Evolutionary conservation across 805 yeast species (phyloP), one percentile per base, ranked within the genome.

Genomic region (Millerozyma acaciae): DNA sequence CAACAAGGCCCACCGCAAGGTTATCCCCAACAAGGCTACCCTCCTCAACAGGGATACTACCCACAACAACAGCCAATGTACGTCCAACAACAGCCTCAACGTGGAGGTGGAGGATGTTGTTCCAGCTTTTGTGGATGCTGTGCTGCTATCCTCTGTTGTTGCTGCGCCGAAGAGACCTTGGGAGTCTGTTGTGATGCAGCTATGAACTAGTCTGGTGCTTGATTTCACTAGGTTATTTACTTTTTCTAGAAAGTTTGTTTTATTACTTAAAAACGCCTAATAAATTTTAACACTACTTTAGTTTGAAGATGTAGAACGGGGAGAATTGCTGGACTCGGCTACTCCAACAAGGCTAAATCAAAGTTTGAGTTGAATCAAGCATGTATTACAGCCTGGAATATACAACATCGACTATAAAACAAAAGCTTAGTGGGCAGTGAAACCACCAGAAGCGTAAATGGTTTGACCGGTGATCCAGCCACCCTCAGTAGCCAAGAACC

Each of bases 391-490:
- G 16, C 26, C 16, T 31, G 34, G 32, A 24, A 20, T 16, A 19
- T 24, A 18, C 20, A 31, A 18, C 22, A 14, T 18, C 13, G 12
- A 24, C 26, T 14, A 9, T 8, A n/a, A n/a, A n/a, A n/a, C n/a
- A n/a, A n/a, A n/a, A n/a, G n/a, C n/a, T 39, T 51, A 73, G 44
- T 73, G 80, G 30, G 84, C 81, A 38, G 82, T 76, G 56, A 77
- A 76, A 5, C 84, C 84, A 42, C 83, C 83, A 30, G 70, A 67
- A 32, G 80, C 79, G 43, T 65, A 79, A 34, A 79, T 60, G 43
- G 82, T 78, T 57, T 80, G 87, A 32, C 86, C 86, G 30, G 77
- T 77, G 51, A 79, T 71, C 84, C 85, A 80, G 47, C 65, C 67
- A 38, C 85, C 85, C 41, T 77, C 81, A 32, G 79, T 70, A 21